Percentiles rank a stretch among this genome's conserved stretches.
Evolutionary conservation across 495 filamentous ascomycete genomes (phyloP).

Genomic region (Penicillium alfredii): DNA sequence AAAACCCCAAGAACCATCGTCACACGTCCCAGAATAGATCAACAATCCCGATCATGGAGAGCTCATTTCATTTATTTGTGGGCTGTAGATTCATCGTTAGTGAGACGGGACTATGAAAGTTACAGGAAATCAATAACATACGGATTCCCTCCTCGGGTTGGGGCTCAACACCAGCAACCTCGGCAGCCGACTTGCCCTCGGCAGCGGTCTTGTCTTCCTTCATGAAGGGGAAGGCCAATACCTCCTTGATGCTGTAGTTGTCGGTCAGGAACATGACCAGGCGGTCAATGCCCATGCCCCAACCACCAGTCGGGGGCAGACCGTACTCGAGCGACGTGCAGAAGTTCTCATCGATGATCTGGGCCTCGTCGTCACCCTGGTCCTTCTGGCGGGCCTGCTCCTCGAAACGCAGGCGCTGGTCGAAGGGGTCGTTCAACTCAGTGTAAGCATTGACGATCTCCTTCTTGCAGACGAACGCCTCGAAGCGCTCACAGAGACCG

Average conservation of each 20-base stretch:
- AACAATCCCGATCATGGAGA: constrained; percentile 2
- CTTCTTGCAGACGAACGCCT: constrained; percentile 97
- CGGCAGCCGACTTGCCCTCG: constrained; percentile 54
- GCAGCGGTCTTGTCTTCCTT: constrained; percentile 55
- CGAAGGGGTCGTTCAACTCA: constrained; percentile 95
- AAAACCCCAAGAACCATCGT: constrained; percentile 1
- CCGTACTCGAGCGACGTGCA: constrained; percentile 78
- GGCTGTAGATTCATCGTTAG: constrained; percentile 29
- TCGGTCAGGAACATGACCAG: constrained; percentile 97
- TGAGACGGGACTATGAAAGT: constrained; percentile 24
- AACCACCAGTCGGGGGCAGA: constrained; percentile 90
- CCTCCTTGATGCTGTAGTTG: constrained; percentile 93
- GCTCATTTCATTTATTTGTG: constrained; percentile 33
- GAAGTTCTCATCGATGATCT: constrained; percentile 93
- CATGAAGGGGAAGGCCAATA: constrained; percentile 88
- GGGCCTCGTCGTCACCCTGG: constrained; percentile 94
- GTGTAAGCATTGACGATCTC: constrained; percentile 96
- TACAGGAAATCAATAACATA: constrained; percentile 42
- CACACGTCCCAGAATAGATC: constrained; percentile 1
- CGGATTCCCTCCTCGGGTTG: constrained; percentile 62
- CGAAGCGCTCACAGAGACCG: constrained; percentile 93
- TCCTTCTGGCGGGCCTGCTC: constrained; percentile 95
- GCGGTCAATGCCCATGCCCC: constrained; percentile 96
- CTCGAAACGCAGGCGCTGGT: constrained; percentile 89
- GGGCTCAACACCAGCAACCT: constrained; percentile 59